Evolutionary conservation across 2,329 filamentous ascomycete genomes (phyloP), one percentile per base, ranked within the genome.

Genomic region (Fusarium sp.): DNA sequence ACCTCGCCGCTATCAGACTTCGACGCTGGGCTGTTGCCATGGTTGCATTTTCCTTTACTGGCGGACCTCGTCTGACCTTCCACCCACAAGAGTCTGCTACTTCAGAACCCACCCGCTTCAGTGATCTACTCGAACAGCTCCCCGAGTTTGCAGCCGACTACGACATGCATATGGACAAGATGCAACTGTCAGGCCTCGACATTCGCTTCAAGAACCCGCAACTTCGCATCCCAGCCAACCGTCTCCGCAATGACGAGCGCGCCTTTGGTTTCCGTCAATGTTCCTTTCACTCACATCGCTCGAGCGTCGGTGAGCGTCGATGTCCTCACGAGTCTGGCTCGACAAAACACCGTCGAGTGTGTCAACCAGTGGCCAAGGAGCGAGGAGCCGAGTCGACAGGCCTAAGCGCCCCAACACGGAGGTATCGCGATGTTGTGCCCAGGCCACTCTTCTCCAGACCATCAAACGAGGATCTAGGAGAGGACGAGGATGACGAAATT

Each of bases 251-350:
- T 76, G 86, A 87, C 45, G 85, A 88, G 78, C 84, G 87, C 36
- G 81, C 84, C 52, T 88, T 88, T 72, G 87, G 87, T n/a, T 89
- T 88, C 75, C 81, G 87, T 24, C 85, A 87, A 75, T 89, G 87
- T 75, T 87, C 86, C 14, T 89, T 89, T 71, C 87, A 89, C 75
- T 87, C 84, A 38, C 87, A 89, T 72, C 81, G 87, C 20, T 82
- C 85, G 6, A 77, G 80, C 9, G 85, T 88, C 34, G 87, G 86
- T 20, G 83, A 89, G 75, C 81, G 81, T 7, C 78, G 77, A n/a
- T 89, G 87, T 63, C 86, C 86, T 15, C 83, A 88, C 69, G 74
- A 73, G 13, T 66, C 59, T 33, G 39, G 61, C 26, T 62, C 63
- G 33, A 55, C 61, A 40, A 72, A 59, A 59, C 66, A 63, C 26